These are phyloP conservation scores for Cornus controversa DNA, from an alignment of 148 eudicot genomes.

Conservation along the genomic window DNA sequence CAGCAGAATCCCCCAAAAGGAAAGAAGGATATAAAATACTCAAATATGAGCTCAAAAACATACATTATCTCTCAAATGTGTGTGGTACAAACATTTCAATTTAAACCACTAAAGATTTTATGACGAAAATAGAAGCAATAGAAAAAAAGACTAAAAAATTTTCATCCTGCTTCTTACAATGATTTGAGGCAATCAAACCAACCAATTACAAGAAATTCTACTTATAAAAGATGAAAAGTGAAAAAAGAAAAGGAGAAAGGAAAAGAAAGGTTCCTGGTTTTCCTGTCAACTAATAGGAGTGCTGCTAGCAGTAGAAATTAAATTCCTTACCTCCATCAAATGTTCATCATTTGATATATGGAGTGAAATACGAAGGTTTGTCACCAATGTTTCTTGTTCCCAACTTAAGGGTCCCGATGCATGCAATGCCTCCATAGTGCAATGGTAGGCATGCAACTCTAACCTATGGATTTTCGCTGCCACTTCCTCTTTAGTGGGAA, in stretches of 20 bases:
- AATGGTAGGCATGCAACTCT: conserved; percentile 82
- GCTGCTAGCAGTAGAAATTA: conserved; percentile 53
- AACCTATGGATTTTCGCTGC: conserved; percentile 64
- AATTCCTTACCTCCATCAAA: conserved; percentile 70
- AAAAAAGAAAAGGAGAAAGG: background rate
- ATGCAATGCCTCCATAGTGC: conserved; percentile 77
- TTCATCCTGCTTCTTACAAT: conserved; percentile 43
- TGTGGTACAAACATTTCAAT: conserved; percentile 32
- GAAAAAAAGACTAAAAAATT: conserved; percentile 19
- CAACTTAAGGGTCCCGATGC: conserved; percentile 88
- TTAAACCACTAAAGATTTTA: conserved; percentile 16
- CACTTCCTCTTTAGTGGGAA: conserved; percentile 43
- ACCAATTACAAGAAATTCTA: conserved; percentile 7
- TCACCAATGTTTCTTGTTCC: conserved; percentile 82
- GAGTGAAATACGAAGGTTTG: conserved; percentile 78
- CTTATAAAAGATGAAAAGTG: background rate
- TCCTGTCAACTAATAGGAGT: conserved; percentile 47
- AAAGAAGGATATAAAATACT: conserved; percentile 10
- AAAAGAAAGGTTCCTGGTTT: background rate
- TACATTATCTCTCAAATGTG: conserved; percentile 32
- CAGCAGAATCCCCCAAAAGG: background rate
- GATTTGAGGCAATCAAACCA: conserved; percentile 11
- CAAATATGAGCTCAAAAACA: conserved; percentile 22
- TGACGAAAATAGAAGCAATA: conserved; percentile 22
- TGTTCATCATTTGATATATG: conserved; percentile 90